Percentiles rank a stretch among this genome's conserved stretches.
These are phyloP conservation scores for Blastomyces percursus DNA, from an alignment of 2,329 filamentous ascomycete genomes.

Conservation along the genomic window DNA sequence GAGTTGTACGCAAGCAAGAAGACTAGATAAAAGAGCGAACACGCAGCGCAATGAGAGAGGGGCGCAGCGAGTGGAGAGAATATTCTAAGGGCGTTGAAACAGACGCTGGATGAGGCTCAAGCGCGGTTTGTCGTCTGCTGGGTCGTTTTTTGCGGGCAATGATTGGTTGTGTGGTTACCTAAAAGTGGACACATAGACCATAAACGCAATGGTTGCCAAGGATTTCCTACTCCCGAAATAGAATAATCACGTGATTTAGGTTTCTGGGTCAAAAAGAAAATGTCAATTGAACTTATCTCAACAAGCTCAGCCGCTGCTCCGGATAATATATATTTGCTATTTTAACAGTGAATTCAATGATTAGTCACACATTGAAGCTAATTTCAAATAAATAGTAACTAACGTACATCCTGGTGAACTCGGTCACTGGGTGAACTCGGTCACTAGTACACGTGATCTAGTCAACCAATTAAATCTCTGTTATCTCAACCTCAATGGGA, in stretches of 20 bases:
- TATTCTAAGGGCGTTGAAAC: background rate
- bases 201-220: background rate
- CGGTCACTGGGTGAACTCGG: too few species aligned
- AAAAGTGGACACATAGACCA: background rate
- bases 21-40: background rate
- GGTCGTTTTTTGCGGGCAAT: too few species aligned
- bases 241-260: background rate
- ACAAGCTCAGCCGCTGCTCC: too few species aligned
- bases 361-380: too few species aligned
- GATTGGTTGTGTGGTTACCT: background rate
- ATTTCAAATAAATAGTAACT: too few species aligned
- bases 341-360: too few species aligned
- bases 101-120: background rate
- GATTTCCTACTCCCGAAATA: background rate
- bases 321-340: too few species aligned
- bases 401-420: too few species aligned
- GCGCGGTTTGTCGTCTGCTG: background rate
- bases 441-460: too few species aligned
- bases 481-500: too few species aligned
- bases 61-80: background rate
- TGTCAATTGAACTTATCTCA: background rate
- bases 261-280: background rate
- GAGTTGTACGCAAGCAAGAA: background rate
- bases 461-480: too few species aligned
- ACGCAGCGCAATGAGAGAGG: background rate